These are phyloP conservation scores for Pueraria montana DNA, from an alignment of 306 rosid species.

Conservation along the genomic window DNA sequence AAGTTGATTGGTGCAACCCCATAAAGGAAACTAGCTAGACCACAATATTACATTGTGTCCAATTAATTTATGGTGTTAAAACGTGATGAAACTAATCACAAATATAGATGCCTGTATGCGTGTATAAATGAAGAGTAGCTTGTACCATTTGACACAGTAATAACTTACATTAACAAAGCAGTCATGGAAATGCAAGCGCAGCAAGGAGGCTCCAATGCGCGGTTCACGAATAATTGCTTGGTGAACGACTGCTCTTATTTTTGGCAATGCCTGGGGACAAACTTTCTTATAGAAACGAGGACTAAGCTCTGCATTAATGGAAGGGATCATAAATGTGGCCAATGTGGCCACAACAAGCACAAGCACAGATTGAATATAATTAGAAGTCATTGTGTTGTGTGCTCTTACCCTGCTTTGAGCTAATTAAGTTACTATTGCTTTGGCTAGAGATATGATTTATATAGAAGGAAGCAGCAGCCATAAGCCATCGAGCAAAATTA, in stretches of 20 bases:
- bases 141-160: not conserved
- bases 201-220: slow-evolving; percentile 60
- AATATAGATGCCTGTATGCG: not conserved
- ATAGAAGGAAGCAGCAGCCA: slow-evolving; percentile 24
- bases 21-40: no score
- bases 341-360: slow-evolving; percentile 23
- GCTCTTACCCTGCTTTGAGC: not conserved
- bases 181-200: slow-evolving; percentile 66
- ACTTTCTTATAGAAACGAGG: slow-evolving; percentile 21
- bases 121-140: not conserved
- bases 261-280: slow-evolving; percentile 55
- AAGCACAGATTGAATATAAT: slow-evolving; percentile 9
- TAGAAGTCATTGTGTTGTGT: slow-evolving; percentile 42
- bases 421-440: slow-evolving; percentile 6
- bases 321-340: slow-evolving; percentile 30
- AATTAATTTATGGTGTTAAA: not conserved
- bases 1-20: no score
- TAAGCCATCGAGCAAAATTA: not conserved
- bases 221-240: slow-evolving; percentile 43
- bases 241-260: slow-evolving; percentile 40
- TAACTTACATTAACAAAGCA: slow-evolving; percentile 66
- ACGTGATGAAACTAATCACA: not conserved
- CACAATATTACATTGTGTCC: no score
- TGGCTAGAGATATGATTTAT: slow-evolving; percentile 25
- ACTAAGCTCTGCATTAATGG: slow-evolving; percentile 36